Conservation (phyloP, 1,284 basidiomycete genomes). For the Malassezia sp. region DNA sequence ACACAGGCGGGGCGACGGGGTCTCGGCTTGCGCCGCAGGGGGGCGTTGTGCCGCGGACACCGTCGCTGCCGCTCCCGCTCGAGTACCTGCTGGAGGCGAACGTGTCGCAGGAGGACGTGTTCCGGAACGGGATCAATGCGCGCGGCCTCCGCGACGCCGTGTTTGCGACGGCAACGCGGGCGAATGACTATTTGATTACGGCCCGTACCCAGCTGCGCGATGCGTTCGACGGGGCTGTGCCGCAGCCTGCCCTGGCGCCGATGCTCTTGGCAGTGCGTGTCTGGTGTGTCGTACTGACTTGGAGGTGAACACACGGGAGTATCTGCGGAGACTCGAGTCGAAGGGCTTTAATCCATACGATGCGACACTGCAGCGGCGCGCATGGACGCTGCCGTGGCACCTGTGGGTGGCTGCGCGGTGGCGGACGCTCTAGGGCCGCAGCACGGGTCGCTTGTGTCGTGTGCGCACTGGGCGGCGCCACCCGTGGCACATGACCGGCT, state of each 20-base stretch:
- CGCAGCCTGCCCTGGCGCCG: slow-evolving; percentile 59
- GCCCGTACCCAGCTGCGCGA: slow-evolving; percentile 66
- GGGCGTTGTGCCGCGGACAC: slow-evolving; percentile 15
- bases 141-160: slow-evolving; percentile 60
- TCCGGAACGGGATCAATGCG: slow-evolving; percentile 59
- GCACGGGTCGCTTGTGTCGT: too few species aligned
- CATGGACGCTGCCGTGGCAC: slow-evolving; percentile 75
- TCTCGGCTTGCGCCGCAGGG: slow-evolving; percentile 14
- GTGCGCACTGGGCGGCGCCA: too few species aligned
- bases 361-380: slow-evolving; percentile 58
- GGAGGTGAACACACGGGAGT: slow-evolving; percentile 64
- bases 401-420: slow-evolving; percentile 61
- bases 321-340: slow-evolving; percentile 63
- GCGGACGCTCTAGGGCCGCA: slow-evolving; percentile 47
- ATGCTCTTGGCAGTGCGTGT: slow-evolving; percentile 63
- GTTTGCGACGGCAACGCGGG: slow-evolving; percentile 76
- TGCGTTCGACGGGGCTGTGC: slow-evolving; percentile 55
- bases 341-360: slow-evolving; percentile 74
- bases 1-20: slow-evolving; percentile 11
- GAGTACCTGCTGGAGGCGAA: slow-evolving; percentile 69
- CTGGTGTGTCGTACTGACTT: not conserved
- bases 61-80: slow-evolving; percentile 62
- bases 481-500: too few species aligned
- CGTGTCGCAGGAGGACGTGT: slow-evolving; percentile 75
- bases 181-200: slow-evolving; percentile 79